phyloP scores from a whole-genome alignment of 2,329 filamentous ascomycete genomes.

The Chalaropsis ovoidea region DNA sequence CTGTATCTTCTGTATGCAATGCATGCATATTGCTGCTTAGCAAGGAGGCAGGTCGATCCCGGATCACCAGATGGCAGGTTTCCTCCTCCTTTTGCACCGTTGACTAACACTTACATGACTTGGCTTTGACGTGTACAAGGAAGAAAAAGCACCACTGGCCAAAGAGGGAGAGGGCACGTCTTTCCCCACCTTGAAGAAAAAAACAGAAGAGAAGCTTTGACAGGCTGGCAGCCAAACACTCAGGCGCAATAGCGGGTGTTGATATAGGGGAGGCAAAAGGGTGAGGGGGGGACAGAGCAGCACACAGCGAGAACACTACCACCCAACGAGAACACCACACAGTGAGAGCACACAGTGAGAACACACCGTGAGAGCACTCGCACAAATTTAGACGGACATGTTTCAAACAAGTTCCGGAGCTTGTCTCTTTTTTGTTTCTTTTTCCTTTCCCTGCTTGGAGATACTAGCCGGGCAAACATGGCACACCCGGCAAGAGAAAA shows the following conservation, averaged over 20 bases:
- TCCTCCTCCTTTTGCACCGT: not conserved
- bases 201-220: not conserved
- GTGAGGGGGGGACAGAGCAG: no score
- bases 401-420: constrained; percentile 6
- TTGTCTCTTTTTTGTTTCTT: not conserved
- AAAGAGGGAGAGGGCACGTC: no score
- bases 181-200: not conserved
- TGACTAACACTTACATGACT: not conserved
- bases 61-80: constrained; percentile 7
- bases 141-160: not conserved
- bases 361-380: no score
- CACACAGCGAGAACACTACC: no score
- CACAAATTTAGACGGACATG: not conserved
- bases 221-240: not conserved
- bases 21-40: not conserved
- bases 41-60: not conserved
- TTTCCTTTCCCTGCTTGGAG: not conserved
- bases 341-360: no score
- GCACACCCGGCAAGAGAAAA: no score
- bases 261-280: not conserved
- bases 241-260: not conserved
- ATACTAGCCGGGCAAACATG: not conserved
- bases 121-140: not conserved
- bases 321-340: no score
- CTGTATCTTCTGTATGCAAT: not conserved